Percentiles rank a stretch among this genome's conserved stretches.
Evolutionary conservation across 768 basidiomycete species (phyloP).

Genomic region (Leccinum broughii): DNA sequence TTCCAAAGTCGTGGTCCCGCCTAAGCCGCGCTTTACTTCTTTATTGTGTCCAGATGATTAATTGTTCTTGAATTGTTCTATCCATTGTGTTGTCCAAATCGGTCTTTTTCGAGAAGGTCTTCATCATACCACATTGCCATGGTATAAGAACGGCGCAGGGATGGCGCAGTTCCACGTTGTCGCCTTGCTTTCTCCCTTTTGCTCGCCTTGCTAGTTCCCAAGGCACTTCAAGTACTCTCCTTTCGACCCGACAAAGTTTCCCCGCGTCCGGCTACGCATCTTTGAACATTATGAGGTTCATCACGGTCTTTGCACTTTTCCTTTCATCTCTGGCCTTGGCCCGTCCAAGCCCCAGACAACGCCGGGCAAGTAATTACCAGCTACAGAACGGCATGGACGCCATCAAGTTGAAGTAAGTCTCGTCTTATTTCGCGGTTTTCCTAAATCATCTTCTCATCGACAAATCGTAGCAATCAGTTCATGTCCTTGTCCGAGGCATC

Average conservation of each 20-base stretch:
- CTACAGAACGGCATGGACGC: constrained; percentile 44
- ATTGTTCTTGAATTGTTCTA: constrained; percentile 16
- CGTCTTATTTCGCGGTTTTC: neutral
- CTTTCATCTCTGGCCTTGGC: constrained; percentile 34
- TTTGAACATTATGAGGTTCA: constrained; percentile 38
- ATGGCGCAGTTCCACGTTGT: neutral
- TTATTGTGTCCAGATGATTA: constrained; percentile 15
- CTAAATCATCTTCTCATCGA: neutral
- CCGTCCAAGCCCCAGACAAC: constrained; percentile 37
- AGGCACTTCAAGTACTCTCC: constrained; percentile 16
- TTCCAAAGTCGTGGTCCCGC: neutral
- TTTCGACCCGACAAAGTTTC: neutral
- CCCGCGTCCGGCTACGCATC: constrained; percentile 3
- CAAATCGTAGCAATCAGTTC: constrained; percentile 24
- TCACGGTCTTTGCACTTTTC: constrained; percentile 35
- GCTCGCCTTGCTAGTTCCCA: constrained; percentile 11
- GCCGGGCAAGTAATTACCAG: constrained; percentile 23
- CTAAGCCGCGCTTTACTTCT: neutral
- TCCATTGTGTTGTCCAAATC: constrained; percentile 23
- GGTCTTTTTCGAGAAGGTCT: neutral
- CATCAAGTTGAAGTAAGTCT: constrained; percentile 41
- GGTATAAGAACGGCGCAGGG: constrained; percentile 20
- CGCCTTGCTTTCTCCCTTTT: constrained; percentile 1
- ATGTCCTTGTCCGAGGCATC: constrained; percentile 25
- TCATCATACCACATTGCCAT: neutral